Percentiles rank a stretch among this genome's conserved stretches.
These are phyloP conservation scores for Skeletonema costatum DNA, from an alignment of 108 stramenopile species.

Conservation along the genomic window DNA sequence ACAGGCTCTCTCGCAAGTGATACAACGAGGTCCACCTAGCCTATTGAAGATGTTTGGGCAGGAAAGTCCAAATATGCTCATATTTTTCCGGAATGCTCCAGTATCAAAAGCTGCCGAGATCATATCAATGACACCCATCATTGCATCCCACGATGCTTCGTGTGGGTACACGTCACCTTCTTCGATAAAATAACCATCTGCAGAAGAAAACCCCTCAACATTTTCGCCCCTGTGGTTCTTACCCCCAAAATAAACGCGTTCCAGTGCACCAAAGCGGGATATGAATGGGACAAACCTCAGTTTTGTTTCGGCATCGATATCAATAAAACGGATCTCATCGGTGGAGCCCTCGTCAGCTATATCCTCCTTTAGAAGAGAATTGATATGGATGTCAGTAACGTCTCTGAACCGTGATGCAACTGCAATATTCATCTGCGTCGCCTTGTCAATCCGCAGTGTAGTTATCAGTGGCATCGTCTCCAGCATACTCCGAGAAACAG, in stretches of 20 bases:
- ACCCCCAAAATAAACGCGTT: neutral
- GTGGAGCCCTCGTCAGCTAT: neutral
- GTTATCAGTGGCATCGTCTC: neutral
- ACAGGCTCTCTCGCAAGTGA: neutral
- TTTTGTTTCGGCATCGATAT: neutral
- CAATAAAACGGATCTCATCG: neutral
- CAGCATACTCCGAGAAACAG: neutral
- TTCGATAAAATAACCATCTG: neutral
- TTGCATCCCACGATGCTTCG: neutral
- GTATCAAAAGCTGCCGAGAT: neutral
- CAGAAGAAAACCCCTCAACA: neutral
- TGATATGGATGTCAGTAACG: neutral
- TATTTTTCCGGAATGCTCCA: neutral
- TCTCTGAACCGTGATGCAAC: constrained; percentile 3
- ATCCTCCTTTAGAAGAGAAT: neutral
- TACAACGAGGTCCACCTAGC: neutral
- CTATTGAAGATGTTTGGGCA: neutral
- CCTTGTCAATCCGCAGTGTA: neutral
- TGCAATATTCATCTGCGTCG: neutral
- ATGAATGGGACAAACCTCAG: neutral
- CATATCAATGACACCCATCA: neutral
- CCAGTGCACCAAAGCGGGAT: neutral
- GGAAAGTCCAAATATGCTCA: neutral
- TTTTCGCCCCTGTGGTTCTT: neutral
- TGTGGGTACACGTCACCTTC: neutral